Evolutionary conservation across 2,329 filamentous ascomycete species (phyloP), one percentile per base, ranked within the genome.

Genomic region (Neonectria ditissima): DNA sequence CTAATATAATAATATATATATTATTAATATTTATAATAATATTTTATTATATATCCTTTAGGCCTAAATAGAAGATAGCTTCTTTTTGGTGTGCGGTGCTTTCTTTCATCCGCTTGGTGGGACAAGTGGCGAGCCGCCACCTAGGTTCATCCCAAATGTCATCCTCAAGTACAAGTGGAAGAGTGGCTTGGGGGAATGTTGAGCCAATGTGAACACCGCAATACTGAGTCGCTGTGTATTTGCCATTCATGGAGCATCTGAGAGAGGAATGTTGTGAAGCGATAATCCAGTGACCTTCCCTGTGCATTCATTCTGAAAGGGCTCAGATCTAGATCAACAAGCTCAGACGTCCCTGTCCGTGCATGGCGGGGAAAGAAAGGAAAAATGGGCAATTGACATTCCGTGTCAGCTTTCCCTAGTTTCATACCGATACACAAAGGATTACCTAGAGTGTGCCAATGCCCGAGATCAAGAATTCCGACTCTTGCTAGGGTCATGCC

Each of bases 41-140:
- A n/a, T n/a, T n/a, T n/a, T n/a, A n/a, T n/a, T n/a, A n/a, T n/a
- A n/a, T n/a, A n/a, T n/a, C n/a, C n/a, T n/a, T n/a, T n/a, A n/a
- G n/a, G n/a, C n/a, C n/a, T n/a, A n/a, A n/a, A n/a, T n/a, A n/a
- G n/a, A n/a, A n/a, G n/a, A n/a, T n/a, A n/a, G n/a, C n/a, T n/a
- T n/a, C n/a, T n/a, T n/a, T n/a, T n/a, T n/a, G n/a, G n/a, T n/a
- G n/a, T n/a, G n/a, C n/a, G n/a, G n/a, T n/a, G n/a, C n/a, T n/a
- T n/a, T n/a, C n/a, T n/a, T n/a, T n/a, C n/a, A n/a, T n/a, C n/a
- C n/a, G n/a, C n/a, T n/a, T n/a, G n/a, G n/a, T n/a, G 32, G 11
- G n/a, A 43, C 16, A 59, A 37, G 58, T 50, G 24, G 32, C 44
- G 43, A 43, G 18, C 24, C 43, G 18, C 24, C 43, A 39, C 37